These are phyloP conservation scores for Zymoseptoria brevis DNA, from an alignment of 2,329 filamentous ascomycete genomes.

Conservation along the genomic window DNA sequence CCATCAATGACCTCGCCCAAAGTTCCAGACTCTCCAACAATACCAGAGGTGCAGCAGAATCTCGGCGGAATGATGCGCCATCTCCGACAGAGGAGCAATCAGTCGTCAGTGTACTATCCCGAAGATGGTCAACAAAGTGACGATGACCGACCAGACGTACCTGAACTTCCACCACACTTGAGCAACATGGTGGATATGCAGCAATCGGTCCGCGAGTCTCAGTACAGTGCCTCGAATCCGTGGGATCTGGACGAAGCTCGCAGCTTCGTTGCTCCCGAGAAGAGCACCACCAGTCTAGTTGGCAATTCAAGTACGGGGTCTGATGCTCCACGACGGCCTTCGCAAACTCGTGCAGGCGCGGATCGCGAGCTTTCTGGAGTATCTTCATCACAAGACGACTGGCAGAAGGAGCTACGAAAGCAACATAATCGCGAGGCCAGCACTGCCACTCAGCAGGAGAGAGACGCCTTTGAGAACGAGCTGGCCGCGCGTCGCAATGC, in stretches of 20 bases:
- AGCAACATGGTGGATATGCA: constrained; percentile 5
- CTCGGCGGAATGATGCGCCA: constrained; percentile 59
- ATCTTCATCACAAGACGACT: constrained; percentile 24
- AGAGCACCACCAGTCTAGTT: constrained; percentile 10
- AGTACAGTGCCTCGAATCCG: constrained; percentile 46
- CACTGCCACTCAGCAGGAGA: constrained; percentile 47
- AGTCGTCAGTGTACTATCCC: constrained; percentile 63
- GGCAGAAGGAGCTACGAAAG: constrained; percentile 43
- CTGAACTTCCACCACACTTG: constrained; percentile 14
- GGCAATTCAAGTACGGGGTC: neutral
- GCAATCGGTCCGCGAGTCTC: constrained; percentile 33
- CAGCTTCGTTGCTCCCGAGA: constrained; percentile 27
- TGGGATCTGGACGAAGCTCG: constrained; percentile 48
- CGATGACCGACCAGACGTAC: constrained; percentile 18
- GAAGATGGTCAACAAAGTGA: constrained; percentile 39
- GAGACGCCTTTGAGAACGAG: constrained; percentile 65
- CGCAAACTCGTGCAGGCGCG: neutral
- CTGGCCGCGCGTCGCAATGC: constrained; percentile 62
- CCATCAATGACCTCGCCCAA: constrained; percentile 13
- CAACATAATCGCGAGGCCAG: constrained; percentile 43
- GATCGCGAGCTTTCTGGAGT: constrained; percentile 6
- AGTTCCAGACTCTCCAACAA: constrained; percentile 64
- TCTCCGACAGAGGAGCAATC: constrained; percentile 69
- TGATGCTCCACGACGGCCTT: neutral
- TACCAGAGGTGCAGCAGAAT: constrained; percentile 53